Conservation (phyloP, 140 eudicot species). For the Senecio squalidus region DNA sequence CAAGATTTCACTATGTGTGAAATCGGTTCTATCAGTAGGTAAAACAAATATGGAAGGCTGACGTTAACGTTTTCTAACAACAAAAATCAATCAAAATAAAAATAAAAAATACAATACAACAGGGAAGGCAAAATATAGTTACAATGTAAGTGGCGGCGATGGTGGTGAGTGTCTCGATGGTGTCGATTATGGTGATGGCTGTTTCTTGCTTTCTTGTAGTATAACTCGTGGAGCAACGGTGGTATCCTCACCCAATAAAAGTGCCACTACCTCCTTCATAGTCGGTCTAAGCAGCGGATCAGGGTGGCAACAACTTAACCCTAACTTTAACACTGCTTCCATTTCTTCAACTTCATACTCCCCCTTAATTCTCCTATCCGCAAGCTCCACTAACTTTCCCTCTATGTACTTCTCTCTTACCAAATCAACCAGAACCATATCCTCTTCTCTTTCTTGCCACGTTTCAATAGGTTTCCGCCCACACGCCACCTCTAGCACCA, state of each 20-base stretch:
- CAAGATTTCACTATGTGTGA: conserved; percentile 4
- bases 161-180: too few species aligned
- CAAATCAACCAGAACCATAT: conserved; percentile 62
- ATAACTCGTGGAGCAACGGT: conserved; percentile 35
- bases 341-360: conserved; percentile 60
- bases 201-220: conserved; percentile 23
- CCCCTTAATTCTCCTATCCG: conserved; percentile 65
- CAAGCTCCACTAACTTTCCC: conserved; percentile 47
- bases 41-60: conserved; percentile 2
- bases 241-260: conserved; percentile 53
- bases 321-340: conserved; percentile 65
- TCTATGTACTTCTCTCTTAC: conserved; percentile 57
- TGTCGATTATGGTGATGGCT: conserved; percentile 14
- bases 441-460: conserved; percentile 51
- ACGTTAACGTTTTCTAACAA: not conserved
- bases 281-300: conserved; percentile 61
- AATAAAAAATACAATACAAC: conserved; percentile 7
- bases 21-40: not conserved
- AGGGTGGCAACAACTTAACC: conserved; percentile 84
- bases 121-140: conserved; percentile 11
- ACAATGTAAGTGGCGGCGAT: conserved; percentile 10
- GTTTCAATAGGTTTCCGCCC: conserved; percentile 73
- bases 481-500: conserved; percentile 78
- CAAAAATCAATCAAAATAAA: conserved; percentile 2
- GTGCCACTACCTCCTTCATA: conserved; percentile 63